A percentile compares a stretch with the other conserved stretches of the same genome.
These are phyloP conservation scores for Flueggea neowawraea DNA, from an alignment of 441 rosid genomes.

Conservation along the genomic window DNA sequence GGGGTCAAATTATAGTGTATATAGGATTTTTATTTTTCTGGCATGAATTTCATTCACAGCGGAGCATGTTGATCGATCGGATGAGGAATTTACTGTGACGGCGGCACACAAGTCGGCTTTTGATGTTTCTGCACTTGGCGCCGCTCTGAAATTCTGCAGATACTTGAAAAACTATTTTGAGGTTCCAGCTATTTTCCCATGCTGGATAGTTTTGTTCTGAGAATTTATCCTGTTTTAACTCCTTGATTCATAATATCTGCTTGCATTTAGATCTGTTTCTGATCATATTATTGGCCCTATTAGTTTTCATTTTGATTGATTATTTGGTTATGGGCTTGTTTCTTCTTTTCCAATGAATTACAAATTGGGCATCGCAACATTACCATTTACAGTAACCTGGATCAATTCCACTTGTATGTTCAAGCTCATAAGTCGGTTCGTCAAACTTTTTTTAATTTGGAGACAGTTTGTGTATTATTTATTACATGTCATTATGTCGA, in stretches of 20 bases:
- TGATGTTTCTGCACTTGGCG: slow-evolving; percentile 14
- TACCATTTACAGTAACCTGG: no score
- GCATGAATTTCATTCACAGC: slow-evolving; percentile 20
- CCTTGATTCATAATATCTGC: slow-evolving; percentile 14
- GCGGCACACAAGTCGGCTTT: slow-evolving; percentile 15
- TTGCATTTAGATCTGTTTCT: slow-evolving; percentile 1
- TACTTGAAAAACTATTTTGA: slow-evolving; percentile 21
- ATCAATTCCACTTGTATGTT: no score
- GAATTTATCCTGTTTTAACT: slow-evolving; percentile 21
- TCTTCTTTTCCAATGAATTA: no score
- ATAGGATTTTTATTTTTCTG: slow-evolving; percentile 22
- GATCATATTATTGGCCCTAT: no score
- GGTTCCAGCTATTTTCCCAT: slow-evolving; percentile 23
- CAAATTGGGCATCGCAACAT: no score
- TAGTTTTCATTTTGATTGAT: no score
- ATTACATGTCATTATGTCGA: no score
- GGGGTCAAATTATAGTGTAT: slow-evolving; percentile 31
- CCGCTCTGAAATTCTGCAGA: slow-evolving; percentile 11
- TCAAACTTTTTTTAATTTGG: no score
- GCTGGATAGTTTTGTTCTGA: slow-evolving; percentile 36
- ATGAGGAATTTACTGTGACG: slow-evolving; percentile 23
- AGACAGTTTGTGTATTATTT: no score
- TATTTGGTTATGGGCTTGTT: no score
- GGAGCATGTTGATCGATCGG: slow-evolving; percentile 23
- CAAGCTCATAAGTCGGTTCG: no score